Conservation (phyloP, 2,329 filamentous ascomycete genomes). For the Parastagonospora avenae region DNA sequence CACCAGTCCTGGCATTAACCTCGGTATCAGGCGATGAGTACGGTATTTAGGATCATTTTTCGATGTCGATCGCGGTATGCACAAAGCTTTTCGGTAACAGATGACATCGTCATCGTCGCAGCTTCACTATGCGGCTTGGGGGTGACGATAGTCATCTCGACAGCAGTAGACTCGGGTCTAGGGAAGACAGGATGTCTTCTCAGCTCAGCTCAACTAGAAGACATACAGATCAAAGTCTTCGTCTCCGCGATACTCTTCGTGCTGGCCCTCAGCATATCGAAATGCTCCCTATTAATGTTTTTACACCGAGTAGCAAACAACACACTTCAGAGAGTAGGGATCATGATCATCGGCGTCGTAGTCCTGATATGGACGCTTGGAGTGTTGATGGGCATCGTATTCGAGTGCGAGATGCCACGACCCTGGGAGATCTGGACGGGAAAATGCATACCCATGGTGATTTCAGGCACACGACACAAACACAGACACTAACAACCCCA, state of each 20-base stretch:
- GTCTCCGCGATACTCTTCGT: conserved; percentile 30
- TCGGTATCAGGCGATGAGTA: conserved; percentile 21
- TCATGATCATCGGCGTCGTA: conserved; percentile 14
- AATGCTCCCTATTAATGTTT: conserved; percentile 28
- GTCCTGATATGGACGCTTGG: conserved; percentile 26
- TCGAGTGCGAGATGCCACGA: conserved; percentile 30
- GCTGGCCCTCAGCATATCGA: conserved; percentile 26
- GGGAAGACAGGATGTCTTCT: conserved; percentile 24
- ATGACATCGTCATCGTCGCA: conserved; percentile 26
- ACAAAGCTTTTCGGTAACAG: conserved; percentile 13
- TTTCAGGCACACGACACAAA: not conserved
- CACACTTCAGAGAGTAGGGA: conserved; percentile 14
- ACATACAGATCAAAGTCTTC: conserved; percentile 27
- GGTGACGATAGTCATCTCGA: conserved; percentile 26
- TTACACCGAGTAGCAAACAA: conserved; percentile 22
- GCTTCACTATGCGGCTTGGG: conserved; percentile 28
- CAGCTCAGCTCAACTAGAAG: conserved; percentile 1
- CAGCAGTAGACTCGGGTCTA: conserved; percentile 24
- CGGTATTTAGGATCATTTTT: conserved; percentile 17
- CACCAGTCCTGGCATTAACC: conserved; percentile 4
- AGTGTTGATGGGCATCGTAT: conserved; percentile 20
- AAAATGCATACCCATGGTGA: conserved; percentile 31
- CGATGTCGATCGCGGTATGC: conserved; percentile 19
- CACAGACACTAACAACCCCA: conserved; percentile 1
- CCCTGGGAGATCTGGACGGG: conserved; percentile 30